Evolutionary conservation across 352 stramenopile genomes (phyloP).

Genomic region (Pythium rishiriense): DNA sequence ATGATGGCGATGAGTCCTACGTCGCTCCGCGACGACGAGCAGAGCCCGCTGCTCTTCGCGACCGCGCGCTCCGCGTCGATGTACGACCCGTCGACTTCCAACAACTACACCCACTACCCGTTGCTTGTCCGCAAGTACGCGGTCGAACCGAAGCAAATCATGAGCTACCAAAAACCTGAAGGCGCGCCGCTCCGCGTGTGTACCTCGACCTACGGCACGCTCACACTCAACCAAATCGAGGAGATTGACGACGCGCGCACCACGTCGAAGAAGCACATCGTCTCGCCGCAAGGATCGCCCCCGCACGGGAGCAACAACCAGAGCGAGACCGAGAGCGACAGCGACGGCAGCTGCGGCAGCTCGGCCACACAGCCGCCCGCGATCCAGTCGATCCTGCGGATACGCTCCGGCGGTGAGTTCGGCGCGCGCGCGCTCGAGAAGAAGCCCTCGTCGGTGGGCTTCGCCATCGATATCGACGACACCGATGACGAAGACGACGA

Average conservation of each 20-base stretch:
- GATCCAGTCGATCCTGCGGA: conserved; percentile 72
- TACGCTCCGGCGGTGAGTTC: conserved; percentile 35
- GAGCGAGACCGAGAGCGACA: conserved; percentile 83
- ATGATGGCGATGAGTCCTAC: conserved; percentile 7
- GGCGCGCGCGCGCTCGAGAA: conserved; percentile 49
- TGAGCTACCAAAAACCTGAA: conserved; percentile 6
- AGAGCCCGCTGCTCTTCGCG: conserved; percentile 13
- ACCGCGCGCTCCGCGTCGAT: neutral
- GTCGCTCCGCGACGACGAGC: conserved; percentile 4
- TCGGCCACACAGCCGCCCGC: conserved; percentile 22
- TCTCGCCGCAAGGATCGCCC: conserved; percentile 28
- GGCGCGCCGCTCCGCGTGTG: neutral
- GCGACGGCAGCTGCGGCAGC: conserved; percentile 55
- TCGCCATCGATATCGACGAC: conserved; percentile 51
- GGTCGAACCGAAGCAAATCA: conserved; percentile 7
- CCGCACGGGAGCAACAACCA: conserved; percentile 38
- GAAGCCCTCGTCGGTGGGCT: conserved; percentile 71
- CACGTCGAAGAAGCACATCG: conserved; percentile 1
- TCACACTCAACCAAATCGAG: conserved; percentile 20
- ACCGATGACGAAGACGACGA: conserved; percentile 45
- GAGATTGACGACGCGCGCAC: neutral
- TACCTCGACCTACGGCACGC: conserved; percentile 29
- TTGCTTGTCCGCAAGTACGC: conserved; percentile 13
- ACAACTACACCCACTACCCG: neutral
- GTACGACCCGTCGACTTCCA: neutral